Evolutionary conservation across 2,329 filamentous ascomycete species (phyloP), one percentile per base, ranked within the genome.

Genomic region (Claviceps humidiphila): DNA sequence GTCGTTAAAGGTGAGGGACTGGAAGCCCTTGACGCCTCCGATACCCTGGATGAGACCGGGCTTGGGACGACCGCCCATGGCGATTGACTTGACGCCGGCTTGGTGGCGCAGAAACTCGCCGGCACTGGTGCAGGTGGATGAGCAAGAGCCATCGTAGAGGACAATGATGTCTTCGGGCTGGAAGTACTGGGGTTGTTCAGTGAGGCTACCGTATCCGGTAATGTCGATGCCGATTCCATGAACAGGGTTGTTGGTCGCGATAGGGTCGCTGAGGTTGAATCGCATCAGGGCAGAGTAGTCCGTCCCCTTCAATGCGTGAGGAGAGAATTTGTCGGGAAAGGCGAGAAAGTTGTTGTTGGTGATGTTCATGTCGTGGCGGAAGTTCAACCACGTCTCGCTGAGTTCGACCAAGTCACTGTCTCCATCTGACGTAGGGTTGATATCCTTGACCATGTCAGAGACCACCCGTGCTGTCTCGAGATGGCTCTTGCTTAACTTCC

Each of bases 131-230:
- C 79, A 82, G 2, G 77, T 77, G 1, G 76, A 80, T 22, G 74
- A 74, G 61, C 79, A 82, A 58, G 74, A 72, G 38, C 78, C 78
- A 58, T 82, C 79, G 50, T 75, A 74, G n/a, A 82, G 68, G 17
- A 82, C 64, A 42, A 82, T 68, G 45, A 83, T 74, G 60, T 83
- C 74, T 53, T 81, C 75, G 2, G 77, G 67, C 1, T 67, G 69
- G 60, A 83, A 83, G 2, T 77, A 78, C 56, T 72, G 67, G 0
- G 72, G 68, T 44, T 74, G 68, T 58, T 59, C 56, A 11, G 51
- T 14, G 44, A 52, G 55, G 11, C 24, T 51, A 48, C 71, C 65
- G 59, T 77, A 78, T 47, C 76, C 76, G 2, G 71, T 72, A 50
- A 80, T 70, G 1, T 53, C 52, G 16, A 57, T 51, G 46, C 57